Base-by-base conservation (phyloP, 352 stramenopile genomes). In the Pythium phragmiticola region DNA sequence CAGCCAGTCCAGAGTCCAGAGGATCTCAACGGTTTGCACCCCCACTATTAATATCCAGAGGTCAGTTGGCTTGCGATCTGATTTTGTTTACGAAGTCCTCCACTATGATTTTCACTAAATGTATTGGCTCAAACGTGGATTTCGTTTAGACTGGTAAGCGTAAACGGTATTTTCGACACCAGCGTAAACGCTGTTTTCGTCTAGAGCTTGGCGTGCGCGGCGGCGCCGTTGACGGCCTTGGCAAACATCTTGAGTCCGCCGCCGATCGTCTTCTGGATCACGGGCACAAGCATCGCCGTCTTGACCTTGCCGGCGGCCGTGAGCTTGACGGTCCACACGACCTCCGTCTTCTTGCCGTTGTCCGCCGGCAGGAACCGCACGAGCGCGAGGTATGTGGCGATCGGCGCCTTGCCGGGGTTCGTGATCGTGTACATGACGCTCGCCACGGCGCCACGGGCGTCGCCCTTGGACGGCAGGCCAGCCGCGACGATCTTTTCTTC, bases 311-410 rank as follows among this genome's bases (percentile, higher is more conserved):
- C 26, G 11, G 49, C 26, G 8, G 51, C 39, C 33, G 50, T 48
- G 19, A 66, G n/a, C 51, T 66, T 66, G 41, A 66, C 28, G 34
- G 60, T 67, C 60, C 60, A 67, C 13, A 67, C 52, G 36, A 67
- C 50, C 51, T 67, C 60, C 14, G 60, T 67, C 53, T 65, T 63
- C 47, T 50, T 34, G 46, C 26, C 19, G 14, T 28, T 43, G 13
- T 59, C n/a, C 13, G 53, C 34, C 46, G 58, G 51, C 11, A 67
- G 23, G 45, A 67, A 67, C 2, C 60, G 60, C 52, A 67, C 60
- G 8, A 67, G 36, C 43, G 51, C 52, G 36, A 67, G 21, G 51
- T 61, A 50, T 42, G 50, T 56, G 21, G 30, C 30, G 23, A 67
- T 55, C 1, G 60, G 60, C 9, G 55, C n/a, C 13, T 23, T 43